These are phyloP conservation scores for Wickerhamomyces strasburgensis DNA, from an alignment of 805 yeast genomes.

Conservation along the genomic window DNA sequence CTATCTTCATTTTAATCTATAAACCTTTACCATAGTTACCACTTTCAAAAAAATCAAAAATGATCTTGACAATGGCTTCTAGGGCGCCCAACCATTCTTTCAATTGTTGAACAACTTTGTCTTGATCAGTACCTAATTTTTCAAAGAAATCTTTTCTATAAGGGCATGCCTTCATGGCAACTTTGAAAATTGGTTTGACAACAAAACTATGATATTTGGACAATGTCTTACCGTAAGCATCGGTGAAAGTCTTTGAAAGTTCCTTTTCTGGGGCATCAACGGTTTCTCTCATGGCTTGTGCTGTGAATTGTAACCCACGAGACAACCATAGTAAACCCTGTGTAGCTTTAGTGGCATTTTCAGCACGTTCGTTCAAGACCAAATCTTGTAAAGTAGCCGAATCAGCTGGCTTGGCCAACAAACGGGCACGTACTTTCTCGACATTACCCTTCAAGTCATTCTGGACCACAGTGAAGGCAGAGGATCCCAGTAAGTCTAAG, in stretches of 20 bases:
- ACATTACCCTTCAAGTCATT: conserved; percentile 87
- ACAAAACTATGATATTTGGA: conserved; percentile 77
- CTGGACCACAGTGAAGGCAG: conserved; percentile 82
- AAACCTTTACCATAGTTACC: conserved; percentile 90
- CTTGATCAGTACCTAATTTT: conserved; percentile 75
- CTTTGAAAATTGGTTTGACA: conserved; percentile 79
- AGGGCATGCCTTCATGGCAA: conserved; percentile 95
- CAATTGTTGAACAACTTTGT: conserved; percentile 60
- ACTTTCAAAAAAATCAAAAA: conserved; percentile 67
- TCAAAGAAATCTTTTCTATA: conserved; percentile 80
- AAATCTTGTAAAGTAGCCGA: conserved; percentile 73
- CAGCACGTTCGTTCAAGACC: conserved; percentile 64
- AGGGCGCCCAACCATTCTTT: conserved; percentile 71
- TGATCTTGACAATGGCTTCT: conserved; percentile 66
- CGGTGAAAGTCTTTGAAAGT: conserved; percentile 72
- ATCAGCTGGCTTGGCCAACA: conserved; percentile 57
- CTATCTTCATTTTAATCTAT: conserved; percentile 30
- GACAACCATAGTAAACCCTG: conserved; percentile 88
- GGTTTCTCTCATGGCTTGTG: conserved; percentile 80
- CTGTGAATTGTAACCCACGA: conserved; percentile 87
- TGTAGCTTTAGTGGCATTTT: conserved; percentile 69
- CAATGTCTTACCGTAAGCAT: conserved; percentile 77
- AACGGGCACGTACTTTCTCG: conserved; percentile 62
- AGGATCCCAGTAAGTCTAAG: conserved; percentile 66
- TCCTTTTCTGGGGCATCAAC: conserved; percentile 57